phyloP scores from a whole-genome alignment of 1,139 yeast genomes.

The Hanseniaspora uvarum region DNA sequence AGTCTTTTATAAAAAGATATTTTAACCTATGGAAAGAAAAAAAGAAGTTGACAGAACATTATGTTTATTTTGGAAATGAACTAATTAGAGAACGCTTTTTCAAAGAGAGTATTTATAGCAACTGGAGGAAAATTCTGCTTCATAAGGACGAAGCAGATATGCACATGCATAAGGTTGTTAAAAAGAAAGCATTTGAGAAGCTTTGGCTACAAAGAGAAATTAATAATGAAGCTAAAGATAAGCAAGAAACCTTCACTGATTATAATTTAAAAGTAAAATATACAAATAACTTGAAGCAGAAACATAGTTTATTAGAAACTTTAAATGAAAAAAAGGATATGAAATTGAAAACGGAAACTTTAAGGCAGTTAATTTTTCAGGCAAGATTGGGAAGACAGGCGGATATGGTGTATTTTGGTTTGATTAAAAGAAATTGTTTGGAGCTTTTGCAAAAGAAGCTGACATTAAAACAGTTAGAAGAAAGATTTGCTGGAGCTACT shows the following conservation, averaged over 20 bases:
- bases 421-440: not conserved
- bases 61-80: slow-evolving; percentile 4
- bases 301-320: not conserved
- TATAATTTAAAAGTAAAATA: not conserved
- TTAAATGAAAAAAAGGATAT: not conserved
- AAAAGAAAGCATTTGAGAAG: not conserved
- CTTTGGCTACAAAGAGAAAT: not conserved
- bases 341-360: not conserved
- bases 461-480: not conserved
- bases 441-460: not conserved
- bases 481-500: not conserved
- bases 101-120: not conserved
- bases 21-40: not conserved
- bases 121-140: not conserved
- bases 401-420: not conserved
- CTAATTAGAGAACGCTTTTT: slow-evolving; percentile 7
- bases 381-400: not conserved
- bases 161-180: not conserved
- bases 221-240: not conserved
- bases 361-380: not conserved
- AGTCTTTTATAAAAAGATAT: not conserved
- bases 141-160: not conserved
- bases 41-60: not conserved
- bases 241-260: not conserved
- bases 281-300: not conserved